Base-by-base conservation (phyloP, 805 yeast species). In the Kockiozyma suomiensis region DNA sequence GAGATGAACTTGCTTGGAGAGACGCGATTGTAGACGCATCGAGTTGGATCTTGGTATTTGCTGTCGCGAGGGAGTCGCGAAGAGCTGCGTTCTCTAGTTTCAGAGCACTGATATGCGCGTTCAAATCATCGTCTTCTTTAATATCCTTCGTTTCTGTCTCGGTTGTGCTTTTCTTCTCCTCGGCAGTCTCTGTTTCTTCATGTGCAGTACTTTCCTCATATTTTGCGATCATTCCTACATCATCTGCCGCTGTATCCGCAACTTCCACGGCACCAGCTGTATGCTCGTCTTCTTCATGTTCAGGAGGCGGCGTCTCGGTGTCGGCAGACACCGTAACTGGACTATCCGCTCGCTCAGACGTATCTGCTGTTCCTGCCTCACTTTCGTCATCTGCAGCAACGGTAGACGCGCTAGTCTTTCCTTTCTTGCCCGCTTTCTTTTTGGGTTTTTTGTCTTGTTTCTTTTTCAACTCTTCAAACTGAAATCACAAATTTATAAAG, bases 381-480 rank as follows among this genome's bases (percentile, higher is more conserved):
- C 28, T 48, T 13, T 25, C 54, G 13, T 26, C 51, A 5, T 19
- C 59, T 4, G 59, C 40, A 15, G 48, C 43, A 4, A 47, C n/a
- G n/a, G n/a, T 23, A 37, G 51, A 17, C 2, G 49, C 54, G 13
- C 37, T 41, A 1, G 35, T 19, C n/a, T 48, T 37, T 26, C 48
- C 62, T 35, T 55, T 55, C 46, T 50, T 58, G 13, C 56, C 46
- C 7, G 48, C 48, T 48, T 62, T 61, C 54, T 56, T 58, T 30
- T 52, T 53, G 13, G 76, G 74, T 68, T 75, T 77, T 74, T 82
- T 82, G 76, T 84, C 77, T 70, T 78, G 77, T 65, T 77, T 78
- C 73, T 78, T 78, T 73, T 83, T 87, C 77, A 87, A 74, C 68
- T 86, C 89, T 60, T 87, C 91, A 66, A 78, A 83, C 79, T 78